phyloP scores from a whole-genome alignment of 2,329 filamentous ascomycete species.

The Penicillium sp. region DNA sequence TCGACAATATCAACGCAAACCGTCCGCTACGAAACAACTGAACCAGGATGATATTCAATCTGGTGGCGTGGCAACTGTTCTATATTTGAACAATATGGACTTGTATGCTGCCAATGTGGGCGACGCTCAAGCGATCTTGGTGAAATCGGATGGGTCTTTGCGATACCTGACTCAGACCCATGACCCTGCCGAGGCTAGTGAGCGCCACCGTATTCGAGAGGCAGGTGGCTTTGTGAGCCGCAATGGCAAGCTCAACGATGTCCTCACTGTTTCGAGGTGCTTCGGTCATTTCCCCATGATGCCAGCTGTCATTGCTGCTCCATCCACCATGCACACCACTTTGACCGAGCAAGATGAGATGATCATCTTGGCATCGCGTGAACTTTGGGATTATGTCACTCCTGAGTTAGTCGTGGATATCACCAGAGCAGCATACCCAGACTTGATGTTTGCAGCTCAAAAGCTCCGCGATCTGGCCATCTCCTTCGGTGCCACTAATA shows the following conservation, averaged over 20 bases:
- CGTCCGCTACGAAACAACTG: conserved; percentile 70
- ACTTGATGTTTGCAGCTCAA: conserved; percentile 92
- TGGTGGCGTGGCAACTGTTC: conserved; percentile 85
- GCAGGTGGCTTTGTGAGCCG: conserved; percentile 94
- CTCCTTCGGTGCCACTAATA: conserved; percentile 86
- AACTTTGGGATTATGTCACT: conserved; percentile 92
- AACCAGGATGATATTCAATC: conserved; percentile 86
- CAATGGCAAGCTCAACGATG: conserved; percentile 88
- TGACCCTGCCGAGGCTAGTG: conserved; percentile 80
- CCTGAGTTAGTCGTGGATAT: conserved; percentile 90
- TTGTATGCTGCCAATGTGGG: conserved; percentile 94
- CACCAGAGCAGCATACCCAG: conserved; percentile 76
- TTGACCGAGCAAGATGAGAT: conserved; percentile 89
- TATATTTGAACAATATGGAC: conserved; percentile 85
- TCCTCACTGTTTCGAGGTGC: conserved; percentile 84
- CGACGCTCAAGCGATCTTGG: conserved; percentile 91
- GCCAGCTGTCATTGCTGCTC: conserved; percentile 87
- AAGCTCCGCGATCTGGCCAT: conserved; percentile 93
- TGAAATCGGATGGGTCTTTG: conserved; percentile 81
- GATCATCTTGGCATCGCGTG: conserved; percentile 82
- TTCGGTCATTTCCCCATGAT: conserved; percentile 94
- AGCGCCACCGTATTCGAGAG: conserved; percentile 85
- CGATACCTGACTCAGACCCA: conserved; percentile 86
- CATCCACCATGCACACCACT: conserved; percentile 73
- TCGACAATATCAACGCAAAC: conserved; percentile 62